Conservation (phyloP, 805 yeast genomes). For the Candida easanensis region DNA sequence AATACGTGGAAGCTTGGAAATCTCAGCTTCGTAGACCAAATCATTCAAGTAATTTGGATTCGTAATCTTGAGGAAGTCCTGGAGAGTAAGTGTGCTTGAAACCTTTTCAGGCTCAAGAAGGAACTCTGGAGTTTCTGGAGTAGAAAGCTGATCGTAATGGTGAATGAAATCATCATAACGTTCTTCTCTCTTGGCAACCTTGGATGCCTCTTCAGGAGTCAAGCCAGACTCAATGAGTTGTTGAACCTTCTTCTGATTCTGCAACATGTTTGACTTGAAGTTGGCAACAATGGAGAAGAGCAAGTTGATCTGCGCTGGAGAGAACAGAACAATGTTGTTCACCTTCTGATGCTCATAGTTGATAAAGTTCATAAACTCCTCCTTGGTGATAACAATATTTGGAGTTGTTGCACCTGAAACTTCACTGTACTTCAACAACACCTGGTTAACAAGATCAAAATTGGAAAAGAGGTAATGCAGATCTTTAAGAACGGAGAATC, state of each 20-base stretch:
- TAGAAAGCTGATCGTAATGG: constrained; percentile 18
- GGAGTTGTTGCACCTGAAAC: constrained; percentile 11
- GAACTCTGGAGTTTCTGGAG: constrained; percentile 15
- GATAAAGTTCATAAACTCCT: constrained; percentile 33
- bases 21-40: constrained; percentile 17
- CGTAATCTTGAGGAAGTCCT: constrained; percentile 38
- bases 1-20: constrained; percentile 11
- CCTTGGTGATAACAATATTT: constrained; percentile 34
- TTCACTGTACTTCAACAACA: constrained; percentile 32
- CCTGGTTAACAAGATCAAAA: constrained; percentile 39
- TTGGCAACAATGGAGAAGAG: constrained; percentile 30
- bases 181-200: constrained; percentile 11
- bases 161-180: constrained; percentile 14
- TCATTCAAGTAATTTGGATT: constrained; percentile 38
- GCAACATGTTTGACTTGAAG: constrained; percentile 28
- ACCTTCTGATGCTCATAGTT: constrained; percentile 37
- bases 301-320: constrained; percentile 39
- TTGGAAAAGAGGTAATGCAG: constrained; percentile 37
- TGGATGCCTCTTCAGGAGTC: constrained; percentile 8
- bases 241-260: constrained; percentile 17
- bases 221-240: constrained; percentile 13
- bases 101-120: constrained; percentile 13
- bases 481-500: constrained; percentile 37
- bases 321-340: constrained; percentile 37
- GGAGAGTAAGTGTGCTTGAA: constrained; percentile 23